phyloP scores from a whole-genome alignment of 73 alveolate species.

The Paramecium pentaurelia region DNA sequence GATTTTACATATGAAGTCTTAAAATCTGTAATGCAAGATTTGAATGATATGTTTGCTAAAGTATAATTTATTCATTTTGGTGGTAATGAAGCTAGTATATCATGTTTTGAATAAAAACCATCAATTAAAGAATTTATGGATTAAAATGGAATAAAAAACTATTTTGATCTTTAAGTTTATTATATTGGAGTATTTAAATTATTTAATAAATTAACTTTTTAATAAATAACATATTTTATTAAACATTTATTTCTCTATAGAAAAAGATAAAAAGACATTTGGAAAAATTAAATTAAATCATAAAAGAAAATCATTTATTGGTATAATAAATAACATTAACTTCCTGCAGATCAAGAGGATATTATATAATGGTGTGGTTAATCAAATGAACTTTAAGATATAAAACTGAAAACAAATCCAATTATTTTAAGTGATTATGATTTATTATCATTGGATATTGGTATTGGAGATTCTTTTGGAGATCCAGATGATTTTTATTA shows the following conservation, averaged over 20 bases:
- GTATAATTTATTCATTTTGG: conserved; percentile 57
- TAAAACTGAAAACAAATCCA: background rate
- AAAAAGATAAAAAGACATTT: conserved; percentile 35
- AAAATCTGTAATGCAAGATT: conserved; percentile 24
- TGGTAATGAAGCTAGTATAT: conserved; percentile 56
- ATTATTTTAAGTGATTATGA: conserved; percentile 39
- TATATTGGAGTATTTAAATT: no score
- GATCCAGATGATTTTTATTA: background rate
- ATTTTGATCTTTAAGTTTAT: conserved; percentile 40
- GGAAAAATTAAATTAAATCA: conserved; percentile 33
- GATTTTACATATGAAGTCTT: conserved; percentile 39
- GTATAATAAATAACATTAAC: conserved; percentile 28
- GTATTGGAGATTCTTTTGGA: conserved; percentile 58
- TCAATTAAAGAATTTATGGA: conserved; percentile 50
- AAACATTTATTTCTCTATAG: no score
- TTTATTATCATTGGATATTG: conserved; percentile 30
- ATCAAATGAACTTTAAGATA: background rate
- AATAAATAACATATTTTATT: no score
- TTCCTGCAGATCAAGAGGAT: conserved; percentile 60
- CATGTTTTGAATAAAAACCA: conserved; percentile 46
- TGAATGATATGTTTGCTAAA: conserved; percentile 17
- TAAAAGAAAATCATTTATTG: conserved; percentile 34
- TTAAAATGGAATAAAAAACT: conserved; percentile 7
- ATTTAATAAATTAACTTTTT: no score
- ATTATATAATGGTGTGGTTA: conserved; percentile 62